Evolutionary conservation across 2,329 filamentous ascomycete species (phyloP).

Genomic region (Nemania diffusa): DNA sequence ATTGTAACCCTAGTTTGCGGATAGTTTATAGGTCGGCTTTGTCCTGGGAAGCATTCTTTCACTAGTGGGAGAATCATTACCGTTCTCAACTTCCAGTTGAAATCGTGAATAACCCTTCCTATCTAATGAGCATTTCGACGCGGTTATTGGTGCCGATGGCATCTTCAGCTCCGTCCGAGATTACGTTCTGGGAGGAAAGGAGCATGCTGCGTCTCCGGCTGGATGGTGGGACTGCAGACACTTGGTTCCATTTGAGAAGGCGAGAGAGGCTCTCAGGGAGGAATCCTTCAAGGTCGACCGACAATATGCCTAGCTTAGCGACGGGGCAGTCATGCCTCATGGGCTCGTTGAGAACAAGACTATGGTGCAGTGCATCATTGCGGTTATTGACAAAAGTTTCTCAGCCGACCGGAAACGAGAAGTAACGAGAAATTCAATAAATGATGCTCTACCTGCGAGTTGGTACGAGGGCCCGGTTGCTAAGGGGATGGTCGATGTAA

Average conservation of each 20-base stretch:
- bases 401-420: conserved; percentile 15
- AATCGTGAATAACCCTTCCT: neutral
- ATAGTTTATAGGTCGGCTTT: neutral
- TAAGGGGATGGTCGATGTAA: conserved; percentile 28
- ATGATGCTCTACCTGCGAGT: conserved; percentile 10
- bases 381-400: neutral
- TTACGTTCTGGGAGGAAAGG: neutral
- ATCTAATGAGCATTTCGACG: no score
- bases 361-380: conserved; percentile 30
- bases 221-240: conserved; percentile 5
- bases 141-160: neutral
- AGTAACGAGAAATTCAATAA: conserved; percentile 14
- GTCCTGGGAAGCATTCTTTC: neutral
- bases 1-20: neutral
- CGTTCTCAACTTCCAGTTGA: neutral
- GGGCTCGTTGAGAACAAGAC: conserved; percentile 25
- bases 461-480: conserved; percentile 24
- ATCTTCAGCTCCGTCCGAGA: conserved; percentile 1
- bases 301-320: conserved; percentile 23
- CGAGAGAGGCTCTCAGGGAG: conserved; percentile 15
- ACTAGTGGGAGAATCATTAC: neutral
- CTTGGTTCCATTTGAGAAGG: conserved; percentile 14
- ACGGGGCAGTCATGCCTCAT: conserved; percentile 24
- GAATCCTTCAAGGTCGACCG: conserved; percentile 23
- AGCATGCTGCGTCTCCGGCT: neutral